Conservation (phyloP, 768 basidiomycete species). For the Rhizopogon vesiculosus region DNA sequence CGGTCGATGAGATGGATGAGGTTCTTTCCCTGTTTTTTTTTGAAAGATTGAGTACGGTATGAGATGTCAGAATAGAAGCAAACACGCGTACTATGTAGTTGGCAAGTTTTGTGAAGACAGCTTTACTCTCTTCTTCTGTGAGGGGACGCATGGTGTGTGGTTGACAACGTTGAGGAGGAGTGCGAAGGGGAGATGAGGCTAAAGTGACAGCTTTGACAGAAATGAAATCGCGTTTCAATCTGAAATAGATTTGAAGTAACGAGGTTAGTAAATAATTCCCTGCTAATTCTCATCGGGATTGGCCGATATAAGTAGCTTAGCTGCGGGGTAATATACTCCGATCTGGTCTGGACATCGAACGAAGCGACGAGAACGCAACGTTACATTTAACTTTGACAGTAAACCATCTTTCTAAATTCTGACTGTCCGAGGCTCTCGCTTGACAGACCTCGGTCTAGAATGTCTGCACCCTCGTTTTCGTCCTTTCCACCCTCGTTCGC, state of each 20-base stretch:
- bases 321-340: not conserved
- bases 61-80: not conserved
- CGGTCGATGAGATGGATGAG: conserved; percentile 93
- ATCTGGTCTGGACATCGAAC: not conserved
- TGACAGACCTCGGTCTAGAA: conserved; percentile 1
- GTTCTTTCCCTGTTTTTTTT: conserved; percentile 75
- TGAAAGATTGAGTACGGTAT: not conserved
- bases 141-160: conserved; percentile 75
- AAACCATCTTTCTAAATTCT: not conserved
- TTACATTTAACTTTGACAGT: not conserved
- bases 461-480: conserved; percentile 56
- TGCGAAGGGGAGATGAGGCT: conserved; percentile 5
- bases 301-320: not conserved
- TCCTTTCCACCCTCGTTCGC: conserved; percentile 63
- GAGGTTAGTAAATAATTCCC: not conserved
- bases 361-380: not conserved
- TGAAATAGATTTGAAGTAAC: conserved; percentile 2
- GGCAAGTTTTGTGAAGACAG: conserved; percentile 93
- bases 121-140: conserved; percentile 95
- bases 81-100: conserved; percentile 80
- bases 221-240: not conserved
- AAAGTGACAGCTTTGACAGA: not conserved
- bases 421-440: not conserved
- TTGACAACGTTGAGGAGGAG: conserved; percentile 12
- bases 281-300: not conserved